phyloP scores from a whole-genome alignment of 106 monocot genomes.

The Apostasia ramifera region DNA sequence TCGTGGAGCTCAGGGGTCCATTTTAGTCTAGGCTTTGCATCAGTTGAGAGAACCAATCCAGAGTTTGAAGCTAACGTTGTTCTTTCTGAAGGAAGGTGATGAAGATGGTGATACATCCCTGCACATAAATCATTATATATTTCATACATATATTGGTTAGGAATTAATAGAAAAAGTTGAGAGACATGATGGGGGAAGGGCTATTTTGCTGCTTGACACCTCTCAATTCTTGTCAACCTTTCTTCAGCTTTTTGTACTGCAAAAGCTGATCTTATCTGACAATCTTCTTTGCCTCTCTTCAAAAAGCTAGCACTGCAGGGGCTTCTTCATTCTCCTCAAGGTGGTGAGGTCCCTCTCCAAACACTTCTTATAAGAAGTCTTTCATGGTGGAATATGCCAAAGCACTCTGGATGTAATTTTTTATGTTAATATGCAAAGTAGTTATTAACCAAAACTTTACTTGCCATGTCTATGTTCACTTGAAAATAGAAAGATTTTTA shows the following conservation, averaged over 20 bases:
- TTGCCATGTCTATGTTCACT: no score
- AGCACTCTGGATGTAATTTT: background rate
- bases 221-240: background rate
- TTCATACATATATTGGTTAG: conserved; percentile 24
- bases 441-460: no score
- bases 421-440: no score
- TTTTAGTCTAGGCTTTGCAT: conserved; percentile 18
- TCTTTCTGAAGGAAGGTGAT: conserved; percentile 36
- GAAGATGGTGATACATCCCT: background rate
- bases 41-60: conserved; percentile 79
- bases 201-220: background rate
- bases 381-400: conserved; percentile 9
- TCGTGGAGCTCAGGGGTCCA: conserved; percentile 20
- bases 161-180: background rate
- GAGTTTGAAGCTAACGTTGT: conserved; percentile 41
- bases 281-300: background rate
- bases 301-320: background rate
- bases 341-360: background rate
- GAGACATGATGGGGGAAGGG: background rate
- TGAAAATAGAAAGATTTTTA: no score
- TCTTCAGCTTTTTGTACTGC: background rate
- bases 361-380: conserved; percentile 3
- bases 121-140: no score
- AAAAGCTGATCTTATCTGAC: background rate
- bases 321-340: background rate